Conservation (phyloP, 2,329 filamentous ascomycete species). For the Fusarium sp. region DNA sequence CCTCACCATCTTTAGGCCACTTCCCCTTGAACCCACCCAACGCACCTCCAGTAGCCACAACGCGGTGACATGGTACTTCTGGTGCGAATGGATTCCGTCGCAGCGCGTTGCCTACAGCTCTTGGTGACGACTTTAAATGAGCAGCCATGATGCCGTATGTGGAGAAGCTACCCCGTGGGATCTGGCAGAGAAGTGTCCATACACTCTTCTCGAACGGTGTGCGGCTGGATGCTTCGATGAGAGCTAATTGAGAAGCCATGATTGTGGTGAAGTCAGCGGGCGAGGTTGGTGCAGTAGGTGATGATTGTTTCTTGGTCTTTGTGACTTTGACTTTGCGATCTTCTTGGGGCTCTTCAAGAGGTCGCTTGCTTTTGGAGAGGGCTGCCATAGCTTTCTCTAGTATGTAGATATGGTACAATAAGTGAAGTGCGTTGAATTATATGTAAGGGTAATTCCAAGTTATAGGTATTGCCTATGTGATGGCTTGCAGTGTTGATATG, state of each 20-base stretch:
- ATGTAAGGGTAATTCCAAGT: not conserved
- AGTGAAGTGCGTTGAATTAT: not conserved
- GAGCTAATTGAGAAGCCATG: slow-evolving; percentile 53
- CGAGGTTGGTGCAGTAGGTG: not conserved
- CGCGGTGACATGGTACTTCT: slow-evolving; percentile 81
- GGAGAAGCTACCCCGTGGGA: slow-evolving; percentile 78
- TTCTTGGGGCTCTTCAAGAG: slow-evolving; percentile 27
- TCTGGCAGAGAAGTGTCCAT: slow-evolving; percentile 78
- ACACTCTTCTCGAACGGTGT: slow-evolving; percentile 70
- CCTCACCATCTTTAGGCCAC: slow-evolving; percentile 68
- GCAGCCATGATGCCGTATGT: slow-evolving; percentile 79
- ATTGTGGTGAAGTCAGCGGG: slow-evolving; percentile 1
- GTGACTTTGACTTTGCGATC: slow-evolving; percentile 18
- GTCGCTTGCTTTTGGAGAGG: slow-evolving; percentile 33
- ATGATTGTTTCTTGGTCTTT: slow-evolving; percentile 14
- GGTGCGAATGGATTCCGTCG: slow-evolving; percentile 85
- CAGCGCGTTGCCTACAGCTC: slow-evolving; percentile 81
- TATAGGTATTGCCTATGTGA: not conserved
- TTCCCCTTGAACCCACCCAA: slow-evolving; percentile 77
- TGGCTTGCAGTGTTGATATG: not conserved
- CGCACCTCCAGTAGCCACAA: slow-evolving; percentile 77
- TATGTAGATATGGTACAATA: not conserved
- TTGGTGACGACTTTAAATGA: slow-evolving; percentile 74
- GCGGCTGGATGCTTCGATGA: slow-evolving; percentile 55
- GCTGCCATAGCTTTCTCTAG: slow-evolving; percentile 18